Conservation (phyloP, 179 eudicot genomes). For the Corrigiola litoralis region DNA sequence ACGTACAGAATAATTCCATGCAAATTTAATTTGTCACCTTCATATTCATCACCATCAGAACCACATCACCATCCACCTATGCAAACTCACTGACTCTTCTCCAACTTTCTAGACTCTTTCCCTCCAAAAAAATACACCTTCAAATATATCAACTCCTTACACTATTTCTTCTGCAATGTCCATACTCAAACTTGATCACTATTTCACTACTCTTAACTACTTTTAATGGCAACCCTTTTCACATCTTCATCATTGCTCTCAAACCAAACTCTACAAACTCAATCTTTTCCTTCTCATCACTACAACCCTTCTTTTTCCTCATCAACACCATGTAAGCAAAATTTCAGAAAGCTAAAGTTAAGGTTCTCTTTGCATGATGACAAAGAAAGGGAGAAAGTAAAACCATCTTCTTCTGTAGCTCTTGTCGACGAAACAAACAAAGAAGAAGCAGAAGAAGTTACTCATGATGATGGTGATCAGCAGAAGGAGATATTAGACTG, state of each 20-base stretch:
- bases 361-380: conserved; percentile 43
- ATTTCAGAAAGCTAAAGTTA: conserved; percentile 27
- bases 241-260: conserved; percentile 25
- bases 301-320: conserved; percentile 19
- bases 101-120: conserved; percentile 46
- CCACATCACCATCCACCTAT: conserved; percentile 22
- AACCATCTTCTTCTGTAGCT: conserved; percentile 26
- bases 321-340: conserved; percentile 19
- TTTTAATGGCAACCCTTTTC: conserved; percentile 53
- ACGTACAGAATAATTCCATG: no score
- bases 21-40: no score
- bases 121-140: neutral
- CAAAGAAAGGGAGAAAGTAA: conserved; percentile 26
- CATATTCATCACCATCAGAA: neutral
- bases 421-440: conserved; percentile 24
- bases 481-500: conserved; percentile 58
- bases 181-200: neutral
- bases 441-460: conserved; percentile 10
- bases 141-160: conserved; percentile 8
- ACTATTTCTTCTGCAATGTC: neutral
- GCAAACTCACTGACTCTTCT: conserved; percentile 32
- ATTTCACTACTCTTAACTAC: neutral
- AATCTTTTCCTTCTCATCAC: conserved; percentile 18
- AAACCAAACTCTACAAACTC: conserved; percentile 8
- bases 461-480: conserved; percentile 30